Conservation (phyloP, 805 yeast species). For the Barnettozyma wickerhamii region DNA sequence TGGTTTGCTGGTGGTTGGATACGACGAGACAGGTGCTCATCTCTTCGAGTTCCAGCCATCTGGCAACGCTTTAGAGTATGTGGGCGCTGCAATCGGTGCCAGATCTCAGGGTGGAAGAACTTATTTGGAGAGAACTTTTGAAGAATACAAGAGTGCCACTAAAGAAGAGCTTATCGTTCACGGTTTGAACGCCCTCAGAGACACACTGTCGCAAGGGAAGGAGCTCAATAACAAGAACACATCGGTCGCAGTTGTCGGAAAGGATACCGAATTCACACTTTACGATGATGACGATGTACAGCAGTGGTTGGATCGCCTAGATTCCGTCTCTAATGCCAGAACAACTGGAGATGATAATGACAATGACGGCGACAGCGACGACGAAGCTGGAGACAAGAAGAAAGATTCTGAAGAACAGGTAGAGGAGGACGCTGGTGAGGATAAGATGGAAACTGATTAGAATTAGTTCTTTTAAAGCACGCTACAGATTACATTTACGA, state of each 20-base stretch:
- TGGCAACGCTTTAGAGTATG: constrained; percentile 87
- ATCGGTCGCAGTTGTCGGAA: constrained; percentile 89
- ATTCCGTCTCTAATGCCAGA: constrained; percentile 57
- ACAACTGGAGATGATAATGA: constrained; percentile 34
- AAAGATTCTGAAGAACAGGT: constrained; percentile 10
- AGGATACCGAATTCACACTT: constrained; percentile 64
- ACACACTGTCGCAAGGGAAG: constrained; percentile 91
- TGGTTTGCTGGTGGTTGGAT: constrained; percentile 85
- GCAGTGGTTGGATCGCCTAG: constrained; percentile 76
- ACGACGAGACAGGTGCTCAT: constrained; percentile 93
- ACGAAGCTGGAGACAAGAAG: constrained; percentile 15
- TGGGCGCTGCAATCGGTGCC: constrained; percentile 96
- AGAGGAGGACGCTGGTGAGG: constrained; percentile 17
- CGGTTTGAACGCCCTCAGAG: constrained; percentile 89
- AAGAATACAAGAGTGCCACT: constrained; percentile 53
- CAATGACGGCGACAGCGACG: constrained; percentile 18
- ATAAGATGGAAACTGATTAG: constrained; percentile 35
- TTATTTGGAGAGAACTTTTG: constrained; percentile 82
- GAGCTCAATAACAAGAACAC: constrained; percentile 82
- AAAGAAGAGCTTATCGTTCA: constrained; percentile 75
- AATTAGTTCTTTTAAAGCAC: neutral
- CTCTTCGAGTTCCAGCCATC: constrained; percentile 93
- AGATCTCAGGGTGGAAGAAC: constrained; percentile 98
- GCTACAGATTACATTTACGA: constrained; percentile 2
- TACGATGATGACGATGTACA: constrained; percentile 83